Base-by-base conservation (phyloP, 768 basidiomycete species). In the Rubroboletus satanas region DNA sequence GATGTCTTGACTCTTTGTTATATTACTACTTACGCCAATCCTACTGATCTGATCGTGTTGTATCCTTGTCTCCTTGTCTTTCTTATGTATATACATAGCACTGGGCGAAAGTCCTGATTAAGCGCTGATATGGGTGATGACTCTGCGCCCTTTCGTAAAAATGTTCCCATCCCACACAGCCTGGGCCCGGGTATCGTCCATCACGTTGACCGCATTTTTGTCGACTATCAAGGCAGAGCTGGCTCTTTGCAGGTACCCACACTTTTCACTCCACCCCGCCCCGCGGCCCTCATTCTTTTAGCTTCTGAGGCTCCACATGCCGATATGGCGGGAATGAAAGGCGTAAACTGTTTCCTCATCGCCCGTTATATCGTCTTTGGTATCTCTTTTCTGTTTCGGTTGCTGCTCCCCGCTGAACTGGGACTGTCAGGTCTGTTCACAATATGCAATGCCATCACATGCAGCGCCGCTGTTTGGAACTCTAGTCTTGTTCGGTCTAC, bases 401-500 rank as follows among this genome's bases (percentile, higher is more conserved):
- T 32, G 31, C 3, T 7, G 28, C 8, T 28, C 42, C 28, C 28
- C 17, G 23, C 63, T 52, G 45, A 59, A 48, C 35, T 21, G 45
- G 3, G 17, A 33, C 41, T 49, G 39, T 31, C 57, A 90, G 87
- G 73, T 63, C 57, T 82, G 44, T 84, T 86, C 68, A 76, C 83
- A 59, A 66, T 82, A 58, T 88, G 80, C 69, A 86, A 80, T 73
- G 83, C 85, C 45, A 74, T 87, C 61, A 75, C 82, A 52, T 80
- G 82, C 56, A 83, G 81, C 61, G 76, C 83, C 31, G 82, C 86
- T 52, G 83, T 84, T 18, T 88, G 87, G 87, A 87, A 88, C 69
- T 65, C 80, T 42, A 80, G 80, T 59, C 71, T 87, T 58, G 70
- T 77, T 43, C 68, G 73, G 52, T 54, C 68, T 38, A 52, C 66